These are phyloP conservation scores for Coprinellus aureogranulatus DNA, from an alignment of 768 basidiomycete genomes.

Conservation along the genomic window DNA sequence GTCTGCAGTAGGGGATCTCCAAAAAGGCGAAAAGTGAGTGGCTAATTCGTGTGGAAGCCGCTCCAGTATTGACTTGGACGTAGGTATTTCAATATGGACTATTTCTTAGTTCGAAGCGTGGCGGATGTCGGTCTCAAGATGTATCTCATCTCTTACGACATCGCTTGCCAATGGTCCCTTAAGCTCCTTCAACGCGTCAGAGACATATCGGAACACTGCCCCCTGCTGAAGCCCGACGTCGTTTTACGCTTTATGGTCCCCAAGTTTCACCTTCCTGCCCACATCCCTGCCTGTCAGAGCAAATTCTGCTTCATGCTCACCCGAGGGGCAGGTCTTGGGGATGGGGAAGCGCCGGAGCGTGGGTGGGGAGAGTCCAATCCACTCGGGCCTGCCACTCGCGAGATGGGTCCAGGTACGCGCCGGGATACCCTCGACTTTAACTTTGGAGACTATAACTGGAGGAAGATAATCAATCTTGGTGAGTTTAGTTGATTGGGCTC, in stretches of 20 bases:
- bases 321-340: constrained; percentile 22
- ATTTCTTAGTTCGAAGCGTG: constrained; percentile 16
- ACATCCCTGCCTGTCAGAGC: neutral
- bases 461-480: constrained; percentile 20
- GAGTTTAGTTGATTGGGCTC: neutral
- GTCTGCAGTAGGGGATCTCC: constrained; percentile 25
- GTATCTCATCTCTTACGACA: constrained; percentile 24
- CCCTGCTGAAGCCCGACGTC: neutral
- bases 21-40: constrained; percentile 30
- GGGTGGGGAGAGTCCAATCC: constrained; percentile 29
- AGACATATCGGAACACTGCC: neutral
- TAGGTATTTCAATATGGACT: constrained; percentile 34
- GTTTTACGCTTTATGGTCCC: neutral
- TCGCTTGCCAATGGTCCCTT: constrained; percentile 25
- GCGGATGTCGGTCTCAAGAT: neutral
- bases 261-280: neutral
- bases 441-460: constrained; percentile 26
- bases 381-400: constrained; percentile 22
- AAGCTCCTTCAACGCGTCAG: constrained; percentile 15
- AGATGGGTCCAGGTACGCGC: constrained; percentile 32
- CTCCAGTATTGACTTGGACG: too few species aligned
- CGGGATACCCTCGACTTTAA: constrained; percentile 27
- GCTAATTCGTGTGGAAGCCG: too few species aligned
- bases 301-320: constrained; percentile 22
- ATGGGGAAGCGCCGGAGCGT: constrained; percentile 34